Percentiles rank a stretch among this genome's conserved stretches.
Evolutionary conservation across 805 yeast genomes (phyloP).

Genomic region (Spathaspora sp.): DNA sequence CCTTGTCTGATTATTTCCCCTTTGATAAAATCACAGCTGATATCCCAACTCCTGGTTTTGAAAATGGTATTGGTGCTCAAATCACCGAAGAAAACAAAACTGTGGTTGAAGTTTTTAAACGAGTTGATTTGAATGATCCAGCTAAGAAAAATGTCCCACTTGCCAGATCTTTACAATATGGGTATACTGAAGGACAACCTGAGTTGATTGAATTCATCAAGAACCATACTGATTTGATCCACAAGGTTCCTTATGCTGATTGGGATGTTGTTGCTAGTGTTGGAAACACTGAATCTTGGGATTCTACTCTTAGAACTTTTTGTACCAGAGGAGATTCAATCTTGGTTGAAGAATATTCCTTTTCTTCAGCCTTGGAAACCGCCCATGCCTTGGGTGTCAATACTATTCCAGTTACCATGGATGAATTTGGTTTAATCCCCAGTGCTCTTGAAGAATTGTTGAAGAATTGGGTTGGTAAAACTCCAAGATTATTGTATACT

Average conservation of each 20-base stretch:
- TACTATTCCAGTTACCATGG: slow-evolving; percentile 74
- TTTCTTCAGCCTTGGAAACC: slow-evolving; percentile 81
- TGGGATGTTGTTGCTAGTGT: slow-evolving; percentile 72
- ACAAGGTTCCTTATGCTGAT: slow-evolving; percentile 44
- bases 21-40: slow-evolving; percentile 71
- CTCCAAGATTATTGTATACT: slow-evolving; percentile 85
- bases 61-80: slow-evolving; percentile 71
- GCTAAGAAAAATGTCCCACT: slow-evolving; percentile 58
- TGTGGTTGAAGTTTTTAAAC: slow-evolving; percentile 37
- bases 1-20: slow-evolving; percentile 88
- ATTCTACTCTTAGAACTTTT: slow-evolving; percentile 74
- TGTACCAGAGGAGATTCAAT: slow-evolving; percentile 78
- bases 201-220: slow-evolving; percentile 64
- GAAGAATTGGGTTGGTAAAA: slow-evolving; percentile 66
- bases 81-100: slow-evolving; percentile 39
- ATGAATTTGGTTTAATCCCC: slow-evolving; percentile 74
- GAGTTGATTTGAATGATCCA: slow-evolving; percentile 14
- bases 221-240: slow-evolving; percentile 65
- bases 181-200: slow-evolving; percentile 76
- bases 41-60: slow-evolving; percentile 78
- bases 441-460: slow-evolving; percentile 59
- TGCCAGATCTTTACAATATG: slow-evolving; percentile 88
- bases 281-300: slow-evolving; percentile 93
- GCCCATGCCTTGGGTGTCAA: slow-evolving; percentile 69
- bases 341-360: slow-evolving; percentile 76